Percentiles rank a stretch among this genome's conserved stretches.
These are phyloP conservation scores for Firmiana major DNA, from an alignment of 345 rosid species.

Conservation along the genomic window DNA sequence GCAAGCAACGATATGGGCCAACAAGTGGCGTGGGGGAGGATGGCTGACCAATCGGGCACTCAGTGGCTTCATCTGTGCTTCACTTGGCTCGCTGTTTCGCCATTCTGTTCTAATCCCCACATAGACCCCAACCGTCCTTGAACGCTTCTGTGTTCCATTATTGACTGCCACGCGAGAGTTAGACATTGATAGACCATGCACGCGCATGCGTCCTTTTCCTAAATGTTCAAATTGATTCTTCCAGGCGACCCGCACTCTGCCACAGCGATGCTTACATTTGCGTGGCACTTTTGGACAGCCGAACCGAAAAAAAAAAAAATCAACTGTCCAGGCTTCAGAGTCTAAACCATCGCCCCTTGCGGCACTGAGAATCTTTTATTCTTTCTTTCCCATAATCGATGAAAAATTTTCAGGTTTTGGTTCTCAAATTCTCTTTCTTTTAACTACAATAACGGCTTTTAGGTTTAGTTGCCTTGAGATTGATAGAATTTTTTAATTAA, in stretches of 20 bases:
- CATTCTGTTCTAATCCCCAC: not conserved
- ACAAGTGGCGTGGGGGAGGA: not conserved
- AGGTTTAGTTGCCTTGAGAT: too few species aligned
- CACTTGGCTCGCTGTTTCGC: not conserved
- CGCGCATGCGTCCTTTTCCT: conserved; percentile 29
- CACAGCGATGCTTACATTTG: not conserved
- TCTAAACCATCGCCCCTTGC: not conserved
- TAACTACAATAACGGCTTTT: not conserved
- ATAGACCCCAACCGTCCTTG: not conserved
- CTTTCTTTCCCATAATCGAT: not conserved
- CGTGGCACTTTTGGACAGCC: not conserved
- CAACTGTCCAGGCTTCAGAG: not conserved
- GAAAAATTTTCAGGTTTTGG: not conserved
- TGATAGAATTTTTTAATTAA: not conserved
- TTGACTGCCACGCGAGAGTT: conserved; percentile 21
- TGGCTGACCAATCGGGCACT: not conserved
- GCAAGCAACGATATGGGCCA: not conserved
- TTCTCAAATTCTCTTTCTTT: not conserved
- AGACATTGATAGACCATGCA: conserved; percentile 32
- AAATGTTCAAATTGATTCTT: conserved; percentile 16
- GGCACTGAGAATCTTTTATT: too few species aligned
- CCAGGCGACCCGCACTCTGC: not conserved
- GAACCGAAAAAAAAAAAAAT: not conserved
- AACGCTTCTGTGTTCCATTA: conserved; percentile 17
- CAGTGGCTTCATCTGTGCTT: not conserved